Percentiles rank a stretch among this genome's conserved stretches.
Conservation (phyloP, 83 land plant species). For the Isoetes engelmannii region DNA sequence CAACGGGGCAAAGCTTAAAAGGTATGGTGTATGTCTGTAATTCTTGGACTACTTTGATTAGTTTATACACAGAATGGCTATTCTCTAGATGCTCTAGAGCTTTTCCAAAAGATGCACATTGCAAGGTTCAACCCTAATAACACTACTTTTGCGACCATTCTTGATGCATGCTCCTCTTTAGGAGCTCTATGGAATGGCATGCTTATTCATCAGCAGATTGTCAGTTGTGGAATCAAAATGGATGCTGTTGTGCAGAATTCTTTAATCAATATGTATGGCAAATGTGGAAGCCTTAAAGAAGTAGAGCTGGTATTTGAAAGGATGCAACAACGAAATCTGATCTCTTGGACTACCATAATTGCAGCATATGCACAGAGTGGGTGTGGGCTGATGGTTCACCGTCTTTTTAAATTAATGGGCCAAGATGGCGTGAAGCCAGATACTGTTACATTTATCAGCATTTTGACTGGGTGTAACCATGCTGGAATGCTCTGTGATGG, state of each 20-base stretch:
- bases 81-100: slow-evolving; percentile 15
- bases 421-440: slow-evolving; percentile 28
- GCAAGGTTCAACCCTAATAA: slow-evolving; percentile 12
- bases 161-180: neutral
- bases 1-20: no score
- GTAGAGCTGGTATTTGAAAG: slow-evolving; percentile 31
- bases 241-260: slow-evolving; percentile 39
- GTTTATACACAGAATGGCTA: slow-evolving; percentile 19
- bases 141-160: neutral
- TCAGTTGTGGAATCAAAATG: slow-evolving; percentile 26
- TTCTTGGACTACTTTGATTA: slow-evolving; percentile 18
- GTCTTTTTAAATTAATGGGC: slow-evolving; percentile 35
- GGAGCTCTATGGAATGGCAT: slow-evolving; percentile 29
- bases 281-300: slow-evolving; percentile 39
- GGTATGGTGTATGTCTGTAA: no score
- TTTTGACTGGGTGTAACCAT: slow-evolving; percentile 49
- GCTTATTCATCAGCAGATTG: slow-evolving; percentile 30
- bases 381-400: slow-evolving; percentile 29
- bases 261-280: slow-evolving; percentile 50
- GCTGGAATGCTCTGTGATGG: slow-evolving; percentile 43
- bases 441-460: slow-evolving; percentile 34
- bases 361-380: slow-evolving; percentile 40
- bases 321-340: slow-evolving; percentile 30
- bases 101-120: slow-evolving; percentile 18
- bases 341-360: slow-evolving; percentile 41